Evolutionary conservation across 2,329 filamentous ascomycete genomes (phyloP), one percentile per base, ranked within the genome.

Genomic region (Phaeosphaeria sp.): DNA sequence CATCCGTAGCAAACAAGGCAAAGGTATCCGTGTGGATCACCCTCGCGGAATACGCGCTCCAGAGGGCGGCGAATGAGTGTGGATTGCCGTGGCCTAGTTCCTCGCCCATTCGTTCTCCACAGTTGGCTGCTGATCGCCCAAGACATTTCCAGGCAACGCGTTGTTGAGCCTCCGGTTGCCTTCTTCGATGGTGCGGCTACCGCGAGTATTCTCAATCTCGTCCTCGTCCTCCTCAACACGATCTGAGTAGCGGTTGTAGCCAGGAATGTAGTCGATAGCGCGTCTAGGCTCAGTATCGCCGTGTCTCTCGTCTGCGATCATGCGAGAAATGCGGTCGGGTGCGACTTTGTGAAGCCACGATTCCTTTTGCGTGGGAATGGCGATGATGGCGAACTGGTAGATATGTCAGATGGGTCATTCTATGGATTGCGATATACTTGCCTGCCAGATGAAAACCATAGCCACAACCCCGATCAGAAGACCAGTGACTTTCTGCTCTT

Each of bases 401-500:
- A 42, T 15, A 13, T 18, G 30, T 63, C 20, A 64, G 50, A 9
- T 45, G 8, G 21, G 6, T 45, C 2, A 11, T 22, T 8, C 11
- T 15, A 24, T 2, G 44, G 8, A 4, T 8, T 8, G 21, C 3
- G 44, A 2, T 46, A 7, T 2, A 58, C 72, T 25, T 43, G 70
- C 72, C 71, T 75, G 71, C 49, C 74, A 77, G 7, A 76, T 18
- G 33, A 74, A 72, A 1, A 77, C 73, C 51, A 76, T 53, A 6
- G 63, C 68, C 0, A 76, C 72, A 6, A 89, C 81, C 0, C 77
- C 80, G 49, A 91, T 79, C 40, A 88, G 79, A 20, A 87, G 67
- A 0, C 84, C 84, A 0, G 86, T 83, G 25, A 82, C 81, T 6
- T 76, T 78, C 69, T 83, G 81, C 73, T 89, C 80, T 44, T 83